Conservation (phyloP, 257 asterid species). For the Knoxia roxburghii region DNA sequence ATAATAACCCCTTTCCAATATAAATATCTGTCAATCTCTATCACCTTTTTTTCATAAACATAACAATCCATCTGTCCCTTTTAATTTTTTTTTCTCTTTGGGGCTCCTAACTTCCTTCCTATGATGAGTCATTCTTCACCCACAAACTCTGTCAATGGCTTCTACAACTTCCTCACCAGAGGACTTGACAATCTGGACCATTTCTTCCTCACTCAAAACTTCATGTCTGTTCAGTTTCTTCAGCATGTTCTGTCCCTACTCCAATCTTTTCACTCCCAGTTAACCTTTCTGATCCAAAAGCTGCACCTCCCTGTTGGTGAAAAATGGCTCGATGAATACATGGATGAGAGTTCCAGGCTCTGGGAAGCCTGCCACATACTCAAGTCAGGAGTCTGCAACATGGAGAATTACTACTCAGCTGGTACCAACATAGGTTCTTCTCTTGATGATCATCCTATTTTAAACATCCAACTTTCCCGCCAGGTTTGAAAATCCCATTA, state of each 20-base stretch:
- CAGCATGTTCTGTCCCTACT: constrained; percentile 53
- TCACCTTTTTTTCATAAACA: constrained; percentile 17
- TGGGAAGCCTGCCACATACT: constrained; percentile 64
- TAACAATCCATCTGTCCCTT: background rate
- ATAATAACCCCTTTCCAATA: background rate
- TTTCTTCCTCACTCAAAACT: constrained; percentile 41
- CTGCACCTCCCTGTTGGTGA: constrained; percentile 61
- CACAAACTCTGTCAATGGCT: constrained; percentile 47
- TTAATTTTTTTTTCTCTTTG: background rate
- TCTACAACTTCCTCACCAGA: constrained; percentile 43
- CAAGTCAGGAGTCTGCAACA: constrained; percentile 46
- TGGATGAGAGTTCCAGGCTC: constrained; percentile 78
- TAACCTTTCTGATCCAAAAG: constrained; percentile 43
- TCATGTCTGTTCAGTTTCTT: constrained; percentile 58
- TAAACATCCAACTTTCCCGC: constrained; percentile 56
- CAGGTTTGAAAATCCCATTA: constrained; percentile 36
- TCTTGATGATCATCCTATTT: constrained; percentile 36
- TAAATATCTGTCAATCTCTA: constrained; percentile 31
- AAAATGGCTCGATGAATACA: constrained; percentile 73
- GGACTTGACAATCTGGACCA: constrained; percentile 60
- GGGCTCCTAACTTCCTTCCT: constrained; percentile 8
- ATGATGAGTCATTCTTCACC: constrained; percentile 66
- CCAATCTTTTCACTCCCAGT: constrained; percentile 54
- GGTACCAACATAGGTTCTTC: constrained; percentile 39
- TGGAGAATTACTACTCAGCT: constrained; percentile 48